Conservation (phyloP, 2,329 filamentous ascomycete species). For the Chaetomium sp. region DNA sequence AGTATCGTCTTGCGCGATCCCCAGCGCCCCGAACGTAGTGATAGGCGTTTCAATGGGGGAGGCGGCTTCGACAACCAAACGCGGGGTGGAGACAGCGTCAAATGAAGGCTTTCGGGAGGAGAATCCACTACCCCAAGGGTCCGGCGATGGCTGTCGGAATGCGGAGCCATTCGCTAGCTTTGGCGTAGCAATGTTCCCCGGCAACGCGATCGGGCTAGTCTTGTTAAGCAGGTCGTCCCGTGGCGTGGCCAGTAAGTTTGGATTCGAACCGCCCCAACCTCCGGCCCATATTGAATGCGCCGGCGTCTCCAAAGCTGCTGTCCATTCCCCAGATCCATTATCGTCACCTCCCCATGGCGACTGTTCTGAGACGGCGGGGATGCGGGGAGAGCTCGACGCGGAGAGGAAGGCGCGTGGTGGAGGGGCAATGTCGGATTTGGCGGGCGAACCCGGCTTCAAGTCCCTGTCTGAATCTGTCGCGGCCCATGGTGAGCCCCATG, state of each 20-base stretch:
- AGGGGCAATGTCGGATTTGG: slow-evolving; percentile 44
- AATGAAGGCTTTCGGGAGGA: slow-evolving; percentile 35
- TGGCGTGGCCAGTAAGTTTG: slow-evolving; percentile 27
- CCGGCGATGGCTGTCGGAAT: slow-evolving; percentile 44
- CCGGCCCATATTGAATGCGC: slow-evolving; percentile 33
- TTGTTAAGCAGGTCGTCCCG: slow-evolving; percentile 41
- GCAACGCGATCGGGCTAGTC: slow-evolving; percentile 46
- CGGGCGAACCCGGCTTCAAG: slow-evolving; percentile 37
- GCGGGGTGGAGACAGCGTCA: slow-evolving; percentile 31
- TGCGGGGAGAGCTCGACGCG: slow-evolving; percentile 37
- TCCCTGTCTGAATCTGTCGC: slow-evolving; percentile 45
- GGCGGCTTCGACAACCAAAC: slow-evolving; percentile 29
- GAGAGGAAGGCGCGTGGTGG: slow-evolving; percentile 49
- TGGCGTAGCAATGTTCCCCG: slow-evolving; percentile 42
- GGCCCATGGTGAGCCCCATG: slow-evolving; percentile 64
- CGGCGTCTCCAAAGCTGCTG: slow-evolving; percentile 34
- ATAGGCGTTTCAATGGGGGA: slow-evolving; percentile 13
- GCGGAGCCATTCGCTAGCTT: slow-evolving; percentile 35
- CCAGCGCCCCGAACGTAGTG: not conserved
- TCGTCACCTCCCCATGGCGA: slow-evolving; percentile 49
- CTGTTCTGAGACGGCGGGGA: slow-evolving; percentile 36
- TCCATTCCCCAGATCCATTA: slow-evolving; percentile 46
- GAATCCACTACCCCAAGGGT: slow-evolving; percentile 47
- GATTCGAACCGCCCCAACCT: slow-evolving; percentile 32
- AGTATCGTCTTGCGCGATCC: not conserved